Evolutionary conservation across 257 asterid genomes (phyloP).

Genomic region (Fraxinus anomala): DNA sequence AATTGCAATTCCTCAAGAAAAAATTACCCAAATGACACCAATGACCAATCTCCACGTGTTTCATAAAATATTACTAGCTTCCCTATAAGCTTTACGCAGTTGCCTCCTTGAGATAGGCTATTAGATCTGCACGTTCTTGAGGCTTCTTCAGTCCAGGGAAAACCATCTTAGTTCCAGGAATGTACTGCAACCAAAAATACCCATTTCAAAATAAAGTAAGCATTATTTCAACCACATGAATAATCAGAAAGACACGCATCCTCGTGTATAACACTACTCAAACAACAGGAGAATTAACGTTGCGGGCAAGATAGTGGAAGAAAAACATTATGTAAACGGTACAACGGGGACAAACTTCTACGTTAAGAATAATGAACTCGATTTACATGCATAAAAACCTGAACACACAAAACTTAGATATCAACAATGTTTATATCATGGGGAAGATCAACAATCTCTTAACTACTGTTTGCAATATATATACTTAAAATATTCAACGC

Average conservation of each 20-base stretch:
- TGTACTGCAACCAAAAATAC: slow-evolving; percentile 58
- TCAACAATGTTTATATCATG: neutral
- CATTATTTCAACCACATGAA: neutral
- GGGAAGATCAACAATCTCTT: neutral
- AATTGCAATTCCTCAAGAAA: slow-evolving; percentile 18
- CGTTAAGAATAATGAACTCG: neutral
- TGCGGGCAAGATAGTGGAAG: neutral
- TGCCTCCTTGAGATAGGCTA: slow-evolving; percentile 79
- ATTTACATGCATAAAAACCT: neutral
- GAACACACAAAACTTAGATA: neutral
- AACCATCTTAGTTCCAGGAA: slow-evolving; percentile 96
- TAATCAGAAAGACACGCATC: neutral
- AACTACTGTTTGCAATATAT: neutral
- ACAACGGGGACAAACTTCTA: neutral
- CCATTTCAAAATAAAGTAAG: neutral
- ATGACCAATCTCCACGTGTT: slow-evolving; percentile 12
- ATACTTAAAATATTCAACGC: neutral
- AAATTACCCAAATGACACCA: slow-evolving; percentile 25
- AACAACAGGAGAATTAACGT: neutral
- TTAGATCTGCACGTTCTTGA: slow-evolving; percentile 84
- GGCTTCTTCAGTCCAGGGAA: slow-evolving; percentile 99
- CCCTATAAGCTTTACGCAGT: slow-evolving; percentile 49
- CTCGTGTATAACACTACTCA: too few species aligned
- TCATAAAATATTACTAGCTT: slow-evolving; percentile 1
- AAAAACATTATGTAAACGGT: neutral